phyloP scores from a whole-genome alignment of 345 rosid species.

The Dipteronia dyeriana region DNA sequence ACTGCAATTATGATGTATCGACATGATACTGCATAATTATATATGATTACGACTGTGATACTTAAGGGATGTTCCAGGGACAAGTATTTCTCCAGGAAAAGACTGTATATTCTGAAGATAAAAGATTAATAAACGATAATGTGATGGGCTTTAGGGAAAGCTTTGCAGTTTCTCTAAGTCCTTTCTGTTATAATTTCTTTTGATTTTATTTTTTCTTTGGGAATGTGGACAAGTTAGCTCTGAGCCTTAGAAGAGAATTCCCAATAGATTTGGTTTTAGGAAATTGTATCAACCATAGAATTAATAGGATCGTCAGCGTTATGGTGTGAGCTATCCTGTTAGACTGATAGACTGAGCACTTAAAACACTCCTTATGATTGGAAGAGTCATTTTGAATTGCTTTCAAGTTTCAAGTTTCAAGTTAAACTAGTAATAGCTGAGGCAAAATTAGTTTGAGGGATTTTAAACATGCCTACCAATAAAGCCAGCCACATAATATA shows the following conservation, averaged over 20 bases:
- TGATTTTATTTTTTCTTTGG: not conserved
- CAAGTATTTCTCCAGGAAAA: not conserved
- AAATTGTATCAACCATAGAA: not conserved
- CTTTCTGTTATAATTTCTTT: not conserved
- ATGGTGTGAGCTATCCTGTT: not conserved
- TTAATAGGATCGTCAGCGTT: not conserved
- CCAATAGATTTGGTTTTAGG: not conserved
- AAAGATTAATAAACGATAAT: not conserved
- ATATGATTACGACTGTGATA: not conserved
- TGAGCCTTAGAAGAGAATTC: not conserved
- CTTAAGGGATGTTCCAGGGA: not conserved
- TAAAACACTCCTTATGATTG: not conserved
- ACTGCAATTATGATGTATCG: not conserved
- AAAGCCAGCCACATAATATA: not conserved
- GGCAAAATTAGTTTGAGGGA: too few relatives aligned
- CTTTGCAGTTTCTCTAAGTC: not conserved
- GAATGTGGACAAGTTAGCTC: not conserved
- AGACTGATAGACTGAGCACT: not conserved
- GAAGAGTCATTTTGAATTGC: too few relatives aligned
- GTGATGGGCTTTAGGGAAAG: not conserved
- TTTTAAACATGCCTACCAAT: not conserved
- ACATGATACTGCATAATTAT: not conserved
- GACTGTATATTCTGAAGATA: not conserved
- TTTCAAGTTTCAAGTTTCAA: too few relatives aligned
- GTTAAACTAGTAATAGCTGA: too few relatives aligned